Evolutionary conservation across 176 grass and related monocot species (phyloP), one percentile per base, ranked within the genome.

Genomic region (Tillandsia fasciculata): DNA sequence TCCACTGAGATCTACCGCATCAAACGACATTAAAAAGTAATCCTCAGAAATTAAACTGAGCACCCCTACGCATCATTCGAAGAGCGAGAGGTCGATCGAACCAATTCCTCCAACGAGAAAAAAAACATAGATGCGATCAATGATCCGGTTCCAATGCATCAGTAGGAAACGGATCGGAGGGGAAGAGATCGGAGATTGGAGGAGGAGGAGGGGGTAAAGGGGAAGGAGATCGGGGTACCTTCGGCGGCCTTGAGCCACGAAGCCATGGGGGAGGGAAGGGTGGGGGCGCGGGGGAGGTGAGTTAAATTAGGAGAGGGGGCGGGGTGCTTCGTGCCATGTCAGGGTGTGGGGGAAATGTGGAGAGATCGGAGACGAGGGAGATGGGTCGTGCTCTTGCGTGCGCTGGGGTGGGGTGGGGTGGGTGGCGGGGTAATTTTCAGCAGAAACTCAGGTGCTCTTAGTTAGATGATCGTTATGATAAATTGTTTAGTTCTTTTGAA

Each of bases 171-270:
- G 12, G 69, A 24, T 9, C 71, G 51, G 57, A 9, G 66, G 50
- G 48, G 64, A 51, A 72, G 54, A 72, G 80, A 71, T 83, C 72
- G 78, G 24, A 52, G 77, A 76, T 79, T 77, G 28, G 12, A 66
- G 12, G 23, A 71, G 26, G 11, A 67, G 47, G 63, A 51, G 68
- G 47, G 13, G 77, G 51, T 48, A 66, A 64, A 56, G 66, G 67
- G 8, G 51, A 70, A 13, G 4, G 73, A 54, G 73, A 76, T 77
- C 52, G 64, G 70, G 61, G 63, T 93, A 99, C 94, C 94, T 99
- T 99, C 94, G 66, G 94, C 94, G 71, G 76, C 94, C 76, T 99
- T 99, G 81, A 99, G 89, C 94, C 94, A 99, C 63, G 94, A 99
- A 70, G 94, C 87, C 94, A 99, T 99, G 77, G 69, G 64, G 61